Evolutionary conservation across 495 filamentous ascomycete genomes (phyloP).

Genomic region (Glonium stellatum): DNA sequence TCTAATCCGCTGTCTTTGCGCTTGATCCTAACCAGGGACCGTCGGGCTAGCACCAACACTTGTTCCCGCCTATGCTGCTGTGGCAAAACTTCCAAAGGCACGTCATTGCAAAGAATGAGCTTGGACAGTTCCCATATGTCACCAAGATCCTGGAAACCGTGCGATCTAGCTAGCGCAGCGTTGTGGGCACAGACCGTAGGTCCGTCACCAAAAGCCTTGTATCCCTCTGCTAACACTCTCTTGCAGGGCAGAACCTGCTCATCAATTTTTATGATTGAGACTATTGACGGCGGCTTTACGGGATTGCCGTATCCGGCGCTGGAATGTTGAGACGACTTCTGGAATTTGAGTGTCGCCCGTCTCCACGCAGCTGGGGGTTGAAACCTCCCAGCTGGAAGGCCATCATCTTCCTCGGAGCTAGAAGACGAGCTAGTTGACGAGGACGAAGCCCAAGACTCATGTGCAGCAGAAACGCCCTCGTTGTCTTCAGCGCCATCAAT

Average conservation of each 20-base stretch:
- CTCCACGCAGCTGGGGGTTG: constrained; percentile 50
- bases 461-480: constrained; percentile 41
- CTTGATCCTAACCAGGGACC: constrained; percentile 34
- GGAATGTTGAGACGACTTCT: constrained; percentile 48
- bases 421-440: constrained; percentile 52
- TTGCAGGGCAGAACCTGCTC: constrained; percentile 67
- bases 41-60: constrained; percentile 54
- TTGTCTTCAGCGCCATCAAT: not conserved
- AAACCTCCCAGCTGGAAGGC: constrained; percentile 45
- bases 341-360: constrained; percentile 41
- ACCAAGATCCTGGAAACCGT: constrained; percentile 66
- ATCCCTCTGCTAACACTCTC: constrained; percentile 64
- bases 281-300: constrained; percentile 44
- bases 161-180: constrained; percentile 63
- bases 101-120: constrained; percentile 67
- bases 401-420: constrained; percentile 58
- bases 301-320: constrained; percentile 32
- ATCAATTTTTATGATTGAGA: constrained; percentile 54
- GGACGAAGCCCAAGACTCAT: constrained; percentile 55
- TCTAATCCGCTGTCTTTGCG: constrained; percentile 46
- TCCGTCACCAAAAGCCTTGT: constrained; percentile 76
- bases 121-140: constrained; percentile 78
- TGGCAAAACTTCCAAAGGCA: constrained; percentile 58
- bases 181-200: constrained; percentile 77
- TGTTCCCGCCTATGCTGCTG: constrained; percentile 45